Evolutionary conservation across 371 early-diverging fungal species (phyloP), one percentile per base, ranked within the genome.

Genomic region (Mortierella sp.): DNA sequence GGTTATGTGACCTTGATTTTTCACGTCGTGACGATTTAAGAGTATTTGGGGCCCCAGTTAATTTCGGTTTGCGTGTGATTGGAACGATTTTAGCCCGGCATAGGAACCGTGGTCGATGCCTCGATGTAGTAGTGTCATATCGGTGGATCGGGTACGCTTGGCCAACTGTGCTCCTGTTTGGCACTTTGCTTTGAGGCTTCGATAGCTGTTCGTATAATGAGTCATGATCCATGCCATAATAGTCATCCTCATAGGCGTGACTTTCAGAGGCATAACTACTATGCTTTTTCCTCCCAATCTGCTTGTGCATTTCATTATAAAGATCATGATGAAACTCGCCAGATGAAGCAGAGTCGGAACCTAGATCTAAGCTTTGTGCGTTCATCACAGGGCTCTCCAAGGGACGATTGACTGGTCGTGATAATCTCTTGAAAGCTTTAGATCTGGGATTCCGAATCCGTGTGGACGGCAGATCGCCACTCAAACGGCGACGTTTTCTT

Each of bases 401-500:
- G 22, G 22, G 47, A 40, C 22, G 32, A 54, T 22, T 23, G 19
- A 32, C 22, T 12, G 53, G 34, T n/a, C 53, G 49, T 19, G 63
- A 51, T 2, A 34, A 10, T n/a, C n/a, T 15, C n/a, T n/a, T n/a
- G n/a, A n/a, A n/a, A 47, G 47, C 17, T 32, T 15, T 28, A 12
- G 51, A 37, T n/a, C n/a, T n/a, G n/a, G n/a, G 49, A 8, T 40
- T 55, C 54, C 35, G 68, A 29, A 17, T 40, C 12, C 61, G 63
- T 0, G 32, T 8, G 6, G 61, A 54, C 1, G 70, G 19, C 6
- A 40, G 3, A 22, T 61, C 58, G 7, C 66, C 69, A 43, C 68
- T 68, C 28, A 51, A 13, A 19, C 78, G 68, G 19, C 68, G 64
- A 3, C 78, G 47, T 49, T 78, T 78, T 26, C 28, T 61, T 1